Conservation (phyloP, 352 stramenopile genomes). For the Globisporangium solare region DNA sequence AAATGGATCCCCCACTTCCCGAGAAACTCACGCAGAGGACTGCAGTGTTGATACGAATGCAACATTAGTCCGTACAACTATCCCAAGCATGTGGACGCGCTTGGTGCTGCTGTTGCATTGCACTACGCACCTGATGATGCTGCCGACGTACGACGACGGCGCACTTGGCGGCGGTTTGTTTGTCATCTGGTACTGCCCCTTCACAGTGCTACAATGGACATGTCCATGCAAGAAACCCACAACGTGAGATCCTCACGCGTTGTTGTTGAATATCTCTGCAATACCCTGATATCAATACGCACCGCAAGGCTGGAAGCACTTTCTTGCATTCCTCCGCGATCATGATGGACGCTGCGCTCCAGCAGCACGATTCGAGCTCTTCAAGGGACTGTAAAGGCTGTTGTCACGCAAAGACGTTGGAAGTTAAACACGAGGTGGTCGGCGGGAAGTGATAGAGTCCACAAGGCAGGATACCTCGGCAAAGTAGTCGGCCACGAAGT, state of each 20-base stretch:
- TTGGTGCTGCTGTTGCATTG: not conserved
- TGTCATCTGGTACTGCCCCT: slow-evolving; percentile 88
- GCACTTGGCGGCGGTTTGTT: slow-evolving; percentile 76
- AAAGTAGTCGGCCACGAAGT: slow-evolving; percentile 50
- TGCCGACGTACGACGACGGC: slow-evolving; percentile 70
- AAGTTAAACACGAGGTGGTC: too few relatives aligned
- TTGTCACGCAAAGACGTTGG: not conserved
- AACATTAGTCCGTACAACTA: not conserved
- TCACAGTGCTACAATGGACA: slow-evolving; percentile 52
- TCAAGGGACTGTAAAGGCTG: slow-evolving; percentile 37
- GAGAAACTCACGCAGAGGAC: slow-evolving; percentile 70
- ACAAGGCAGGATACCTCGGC: slow-evolving; percentile 22
- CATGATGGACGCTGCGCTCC: slow-evolving; percentile 47
- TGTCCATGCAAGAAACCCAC: not conserved
- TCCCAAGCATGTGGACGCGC: too few relatives aligned
- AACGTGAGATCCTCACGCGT: not conserved
- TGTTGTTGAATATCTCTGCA: not conserved
- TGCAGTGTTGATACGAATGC: slow-evolving; percentile 10
- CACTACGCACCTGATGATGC: slow-evolving; percentile 52
- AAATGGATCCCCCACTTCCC: slow-evolving; percentile 68
- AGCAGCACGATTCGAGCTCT: slow-evolving; percentile 54
- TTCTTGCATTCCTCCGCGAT: slow-evolving; percentile 85
- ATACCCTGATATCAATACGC: slow-evolving; percentile 5
- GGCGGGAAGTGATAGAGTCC: not conserved
- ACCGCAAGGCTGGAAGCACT: slow-evolving; percentile 77